Evolutionary conservation across 2,329 filamentous ascomycete species (phyloP), one percentile per base, ranked within the genome.

Genomic region (Penicillium sp.): DNA sequence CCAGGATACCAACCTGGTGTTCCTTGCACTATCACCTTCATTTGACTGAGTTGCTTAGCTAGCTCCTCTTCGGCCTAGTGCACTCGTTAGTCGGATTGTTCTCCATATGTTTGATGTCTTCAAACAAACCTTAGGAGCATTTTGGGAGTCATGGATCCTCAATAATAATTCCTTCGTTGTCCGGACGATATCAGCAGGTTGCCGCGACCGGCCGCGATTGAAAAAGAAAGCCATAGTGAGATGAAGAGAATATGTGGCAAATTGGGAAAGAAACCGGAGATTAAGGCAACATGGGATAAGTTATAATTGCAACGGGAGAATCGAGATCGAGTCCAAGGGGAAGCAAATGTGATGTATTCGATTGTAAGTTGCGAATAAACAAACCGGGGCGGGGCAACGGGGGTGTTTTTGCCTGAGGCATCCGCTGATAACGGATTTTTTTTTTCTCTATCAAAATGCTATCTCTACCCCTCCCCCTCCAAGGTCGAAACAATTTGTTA

Each of bases 21-120:
- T 63, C 93, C 94, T 80, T 97, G 93, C 14, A 99, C 85, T 57
- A 94, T 86, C 61, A 92, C 79, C 75, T 97, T 97, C 88, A 97
- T 96, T 74, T 96, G 90, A 50, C 83, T 82, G 61, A 99, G 83
- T 65, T 92, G 87, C 71, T 91, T 90, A 47, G 90, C 88, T 61
- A 96, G 82, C 70, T 97, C 92, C 71, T 97, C 93, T 67, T 86
- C 84, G 60, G 87, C 83, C 92, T 96, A 65, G 84, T 83, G 77
- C 84, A 85, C 59, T 78, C 73, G 61, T 80, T 77, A 52, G 73
- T 71, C 22, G 78, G 76, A 62, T 79, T 78, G 56, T 85, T 81
- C 66, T 83, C 82, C 57, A 87, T 73, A 80, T 83, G 55, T 76
- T 68, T n/a, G 38, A n/a, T 43, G 40, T 39, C 31, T n/a, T 16